Evolutionary conservation across 805 yeast genomes (phyloP).

Genomic region (Ogataea pini): DNA sequence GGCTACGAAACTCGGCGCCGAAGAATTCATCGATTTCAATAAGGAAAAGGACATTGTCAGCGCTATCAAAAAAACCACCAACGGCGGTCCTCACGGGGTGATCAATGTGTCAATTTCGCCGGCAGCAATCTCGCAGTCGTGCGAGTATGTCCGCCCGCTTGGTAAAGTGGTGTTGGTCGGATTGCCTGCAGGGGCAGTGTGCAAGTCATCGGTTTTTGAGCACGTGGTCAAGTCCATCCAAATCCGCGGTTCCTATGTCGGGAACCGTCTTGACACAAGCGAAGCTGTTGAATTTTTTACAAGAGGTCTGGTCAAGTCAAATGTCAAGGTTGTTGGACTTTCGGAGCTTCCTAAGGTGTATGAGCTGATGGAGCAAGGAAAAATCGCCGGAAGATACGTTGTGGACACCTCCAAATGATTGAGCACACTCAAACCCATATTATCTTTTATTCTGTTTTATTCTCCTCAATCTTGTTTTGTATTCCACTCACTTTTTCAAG

Average conservation of each 20-base stretch:
- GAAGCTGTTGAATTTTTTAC: slow-evolving; percentile 74
- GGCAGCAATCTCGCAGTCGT: slow-evolving; percentile 52
- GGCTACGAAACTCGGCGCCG: slow-evolving; percentile 60
- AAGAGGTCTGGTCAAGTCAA: slow-evolving; percentile 66
- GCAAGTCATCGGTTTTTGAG: slow-evolving; percentile 67
- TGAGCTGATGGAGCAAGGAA: slow-evolving; percentile 81
- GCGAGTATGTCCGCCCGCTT: slow-evolving; percentile 57
- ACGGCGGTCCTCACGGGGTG: slow-evolving; percentile 66
- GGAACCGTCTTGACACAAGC: slow-evolving; percentile 84
- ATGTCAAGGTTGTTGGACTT: slow-evolving; percentile 73
- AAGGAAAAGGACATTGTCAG: slow-evolving; percentile 43
- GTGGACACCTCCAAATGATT: slow-evolving; percentile 71
- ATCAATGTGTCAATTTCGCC: slow-evolving; percentile 66
- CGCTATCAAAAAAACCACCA: slow-evolving; percentile 44
- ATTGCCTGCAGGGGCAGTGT: slow-evolving; percentile 73
- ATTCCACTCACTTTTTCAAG: slow-evolving; percentile 36
- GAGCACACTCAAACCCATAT: too few species aligned
- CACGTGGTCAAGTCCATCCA: slow-evolving; percentile 73
- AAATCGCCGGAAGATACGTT: slow-evolving; percentile 87
- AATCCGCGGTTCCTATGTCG: slow-evolving; percentile 84
- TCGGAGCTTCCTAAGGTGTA: slow-evolving; percentile 69
- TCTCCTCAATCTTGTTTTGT: slow-evolving; percentile 18
- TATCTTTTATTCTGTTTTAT: too few species aligned
- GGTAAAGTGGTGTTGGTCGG: slow-evolving; percentile 70
- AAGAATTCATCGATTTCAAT: slow-evolving; percentile 58